Evolutionary conservation across 257 asterid species (phyloP), one percentile per base, ranked within the genome.

Genomic region (Gynochthodes officinalis): DNA sequence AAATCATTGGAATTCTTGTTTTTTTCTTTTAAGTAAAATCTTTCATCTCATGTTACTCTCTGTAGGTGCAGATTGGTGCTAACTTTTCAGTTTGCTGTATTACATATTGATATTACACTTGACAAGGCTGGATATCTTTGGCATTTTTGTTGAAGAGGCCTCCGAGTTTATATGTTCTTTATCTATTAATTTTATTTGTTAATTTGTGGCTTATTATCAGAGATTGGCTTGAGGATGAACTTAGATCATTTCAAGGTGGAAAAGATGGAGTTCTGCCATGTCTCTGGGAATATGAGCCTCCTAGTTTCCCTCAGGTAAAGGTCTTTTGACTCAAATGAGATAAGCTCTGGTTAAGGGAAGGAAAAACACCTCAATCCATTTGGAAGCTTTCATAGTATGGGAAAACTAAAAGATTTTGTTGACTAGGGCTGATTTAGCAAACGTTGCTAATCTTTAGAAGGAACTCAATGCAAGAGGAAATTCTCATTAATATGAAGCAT

Each of bases 181-280:
- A 65, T 75, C 72, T 76, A 40, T 73, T 69, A 43, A 28, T 46
- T 57, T 78, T 67, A 75, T 75, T 73, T 77, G 46, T 63, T 5
- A 19, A 39, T 64, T 5, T 21, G 9, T 39, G 11, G 9, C 40
- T 19, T 64, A 21, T 4, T 16, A 43, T 60, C 73, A 95, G 99
- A 84, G 99, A 92, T 84, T 95, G 89, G 96, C 87, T 95, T 74
- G 99, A 92, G 84, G 98, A 92, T 74, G 97, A 92, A 85, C 99
- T 95, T 72, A 96, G 97, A 71, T 88, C 95, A 74, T 95, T 95
- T 82, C 94, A 90, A 88, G 99, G 99, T 75, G 99, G 98, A 72
- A 89, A 86, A 82, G 97, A 92, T 86, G 97, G 99, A 68, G 81
- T 87, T 27, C 80, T 92, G 83, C 92, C 99, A 64, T 95, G 96